These are phyloP conservation scores for Lobosporangium transversale DNA, from an alignment of 192 early-diverging fungal genomes.

Conservation along the genomic window DNA sequence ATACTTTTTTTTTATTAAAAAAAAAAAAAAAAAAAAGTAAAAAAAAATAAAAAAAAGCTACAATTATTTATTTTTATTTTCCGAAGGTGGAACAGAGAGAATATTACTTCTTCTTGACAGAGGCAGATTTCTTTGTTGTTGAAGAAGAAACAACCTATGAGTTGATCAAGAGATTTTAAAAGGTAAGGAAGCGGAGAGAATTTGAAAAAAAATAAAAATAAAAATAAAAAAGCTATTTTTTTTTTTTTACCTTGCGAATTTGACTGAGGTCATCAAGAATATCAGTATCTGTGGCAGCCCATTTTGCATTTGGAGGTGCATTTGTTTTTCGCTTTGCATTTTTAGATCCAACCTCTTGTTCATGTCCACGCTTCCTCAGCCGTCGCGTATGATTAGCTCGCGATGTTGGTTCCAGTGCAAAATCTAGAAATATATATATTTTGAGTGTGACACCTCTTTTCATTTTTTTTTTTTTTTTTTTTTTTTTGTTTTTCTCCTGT, in stretches of 20 bases:
- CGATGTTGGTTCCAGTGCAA: conserved; percentile 39
- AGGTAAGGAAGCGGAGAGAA: not conserved
- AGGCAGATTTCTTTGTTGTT: conserved; percentile 32
- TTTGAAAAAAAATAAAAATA: not conserved
- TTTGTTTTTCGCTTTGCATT: conserved; percentile 37
- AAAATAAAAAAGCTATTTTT: not conserved
- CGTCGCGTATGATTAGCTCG: conserved; percentile 37
- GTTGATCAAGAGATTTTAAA: not conserved
- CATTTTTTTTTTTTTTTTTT: no score
- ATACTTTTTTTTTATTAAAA: not conserved
- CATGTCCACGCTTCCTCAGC: conserved; percentile 35
- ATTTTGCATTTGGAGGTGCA: conserved; percentile 24
- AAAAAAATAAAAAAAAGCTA: no score
- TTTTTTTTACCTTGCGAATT: conserved; percentile 33
- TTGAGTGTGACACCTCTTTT: no score
- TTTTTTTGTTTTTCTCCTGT: no score
- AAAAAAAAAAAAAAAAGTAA: not conserved
- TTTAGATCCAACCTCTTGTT: conserved; percentile 32
- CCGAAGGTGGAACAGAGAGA: not conserved
- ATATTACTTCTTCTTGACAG: conserved; percentile 46
- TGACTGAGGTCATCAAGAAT: conserved; percentile 30
- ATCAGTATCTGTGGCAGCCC: conserved; percentile 37
- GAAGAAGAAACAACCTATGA: conserved; percentile 16
- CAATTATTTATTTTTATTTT: no score
- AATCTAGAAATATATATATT: conserved; percentile 31